Evolutionary conservation across 371 early-diverging fungal genomes (phyloP).

Genomic region (Mortierella sp.): DNA sequence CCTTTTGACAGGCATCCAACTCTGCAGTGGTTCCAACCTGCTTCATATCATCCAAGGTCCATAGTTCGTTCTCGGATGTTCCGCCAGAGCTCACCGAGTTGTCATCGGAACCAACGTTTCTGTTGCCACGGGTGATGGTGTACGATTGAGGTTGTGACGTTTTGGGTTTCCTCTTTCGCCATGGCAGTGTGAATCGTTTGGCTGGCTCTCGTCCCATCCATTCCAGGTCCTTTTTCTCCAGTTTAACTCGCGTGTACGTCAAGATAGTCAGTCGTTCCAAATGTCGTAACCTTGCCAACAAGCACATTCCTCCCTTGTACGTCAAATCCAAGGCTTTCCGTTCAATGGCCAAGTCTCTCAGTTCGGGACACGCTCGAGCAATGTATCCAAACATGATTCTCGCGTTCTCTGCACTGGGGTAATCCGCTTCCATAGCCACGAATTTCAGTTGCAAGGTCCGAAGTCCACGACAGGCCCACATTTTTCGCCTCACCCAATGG

Average conservation of each 20-base stretch:
- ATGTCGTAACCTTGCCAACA: conserved; percentile 11
- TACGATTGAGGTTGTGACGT: background rate
- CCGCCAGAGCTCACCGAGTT: background rate
- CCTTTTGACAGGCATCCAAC: conserved; percentile 5
- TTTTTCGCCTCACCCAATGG: background rate
- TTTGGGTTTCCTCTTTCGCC: background rate
- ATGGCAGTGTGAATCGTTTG: background rate
- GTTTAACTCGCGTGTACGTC: conserved; percentile 2
- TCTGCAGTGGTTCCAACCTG: conserved; percentile 10
- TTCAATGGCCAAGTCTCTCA: conserved; percentile 9
- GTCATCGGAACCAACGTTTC: background rate
- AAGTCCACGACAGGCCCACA: conserved; percentile 28
- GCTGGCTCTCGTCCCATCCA: conserved; percentile 8
- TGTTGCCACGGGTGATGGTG: background rate
- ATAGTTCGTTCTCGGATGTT: background rate
- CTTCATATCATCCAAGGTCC: conserved; percentile 10
- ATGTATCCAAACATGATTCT: conserved; percentile 34
- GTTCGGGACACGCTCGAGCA: conserved; percentile 17
- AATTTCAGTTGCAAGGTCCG: conserved; percentile 12
- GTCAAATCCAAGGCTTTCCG: conserved; percentile 3
- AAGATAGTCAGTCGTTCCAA: conserved; percentile 10
- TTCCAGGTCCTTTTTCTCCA: conserved; percentile 17
- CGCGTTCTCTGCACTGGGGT: conserved; percentile 5
- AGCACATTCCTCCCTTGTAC: conserved; percentile 8
- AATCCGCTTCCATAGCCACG: background rate